Conservation (phyloP, 495 filamentous ascomycete genomes). For the Cudoniella acicularis region DNA sequence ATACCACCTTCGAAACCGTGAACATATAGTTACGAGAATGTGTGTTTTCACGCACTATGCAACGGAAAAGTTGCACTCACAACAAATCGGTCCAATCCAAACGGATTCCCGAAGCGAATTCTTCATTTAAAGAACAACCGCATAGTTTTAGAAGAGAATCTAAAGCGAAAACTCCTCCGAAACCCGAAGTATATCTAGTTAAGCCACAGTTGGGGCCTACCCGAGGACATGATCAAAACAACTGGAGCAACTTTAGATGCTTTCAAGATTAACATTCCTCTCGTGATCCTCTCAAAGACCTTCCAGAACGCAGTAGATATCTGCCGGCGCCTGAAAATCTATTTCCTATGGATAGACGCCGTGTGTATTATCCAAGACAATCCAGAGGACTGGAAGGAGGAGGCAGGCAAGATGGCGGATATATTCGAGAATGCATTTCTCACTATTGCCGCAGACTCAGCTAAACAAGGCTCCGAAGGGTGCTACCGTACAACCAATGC, state of each 20-base stretch:
- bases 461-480: background rate
- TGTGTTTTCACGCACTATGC: too few species aligned
- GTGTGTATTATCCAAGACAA: slow-evolving; percentile 24
- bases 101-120: background rate
- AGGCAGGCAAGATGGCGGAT: slow-evolving; percentile 14
- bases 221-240: slow-evolving; percentile 1
- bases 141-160: background rate
- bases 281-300: slow-evolving; percentile 13
- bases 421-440: slow-evolving; percentile 16
- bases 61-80: background rate
- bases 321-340: slow-evolving; percentile 19
- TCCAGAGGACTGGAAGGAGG: slow-evolving; percentile 11
- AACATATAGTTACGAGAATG: background rate
- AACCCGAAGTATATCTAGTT: slow-evolving; percentile 10
- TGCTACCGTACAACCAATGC: background rate
- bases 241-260: background rate
- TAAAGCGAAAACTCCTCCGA: too few species aligned
- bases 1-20: too few species aligned
- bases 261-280: slow-evolving; percentile 6
- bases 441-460: slow-evolving; percentile 14
- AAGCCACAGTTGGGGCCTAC: slow-evolving; percentile 18
- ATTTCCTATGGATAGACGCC: slow-evolving; percentile 35
- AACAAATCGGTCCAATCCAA: background rate
- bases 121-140: background rate
- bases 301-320: slow-evolving; percentile 28